Percentiles rank a stretch among this genome's conserved stretches.
These are phyloP conservation scores for Exophiala sideris DNA, from an alignment of 2,329 filamentous ascomycete species.

Conservation along the genomic window DNA sequence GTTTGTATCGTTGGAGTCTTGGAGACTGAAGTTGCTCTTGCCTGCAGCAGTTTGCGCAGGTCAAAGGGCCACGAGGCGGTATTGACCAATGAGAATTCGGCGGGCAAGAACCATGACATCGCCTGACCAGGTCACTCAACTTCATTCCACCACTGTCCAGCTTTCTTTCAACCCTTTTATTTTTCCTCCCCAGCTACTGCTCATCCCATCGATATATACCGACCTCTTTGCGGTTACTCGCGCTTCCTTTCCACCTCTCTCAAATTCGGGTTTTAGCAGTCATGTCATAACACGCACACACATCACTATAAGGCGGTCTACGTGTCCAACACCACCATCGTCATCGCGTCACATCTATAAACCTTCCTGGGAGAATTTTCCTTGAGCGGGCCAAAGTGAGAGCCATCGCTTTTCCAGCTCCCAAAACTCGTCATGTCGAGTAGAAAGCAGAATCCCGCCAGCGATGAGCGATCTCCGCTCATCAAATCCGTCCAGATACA, in stretches of 20 bases:
- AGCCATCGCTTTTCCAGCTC: not conserved
- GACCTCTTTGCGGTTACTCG: too few relatives aligned
- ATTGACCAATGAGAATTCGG: not conserved
- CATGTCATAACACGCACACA: too few relatives aligned
- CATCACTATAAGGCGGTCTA: too few relatives aligned
- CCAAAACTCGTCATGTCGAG: constrained; percentile 18
- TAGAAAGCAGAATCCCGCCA: constrained; percentile 17
- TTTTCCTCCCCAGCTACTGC: too few relatives aligned
- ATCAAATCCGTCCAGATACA: constrained; percentile 14
- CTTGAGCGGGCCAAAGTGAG: not conserved
- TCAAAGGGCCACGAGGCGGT: not conserved
- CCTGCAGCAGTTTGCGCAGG: not conserved
- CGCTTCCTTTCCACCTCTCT: too few relatives aligned
- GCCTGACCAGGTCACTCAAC: not conserved
- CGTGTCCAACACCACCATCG: not conserved
- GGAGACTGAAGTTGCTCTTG: not conserved
- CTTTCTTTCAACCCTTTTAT: not conserved
- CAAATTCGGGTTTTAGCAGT: too few relatives aligned
- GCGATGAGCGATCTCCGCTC: constrained; percentile 27
- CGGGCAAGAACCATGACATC: constrained; percentile 1
- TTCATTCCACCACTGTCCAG: not conserved
- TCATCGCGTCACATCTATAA: not conserved
- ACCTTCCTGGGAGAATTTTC: not conserved
- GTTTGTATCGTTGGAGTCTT: too few relatives aligned
- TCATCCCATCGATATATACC: too few relatives aligned